These are phyloP conservation scores for Ophiostoma quercus DNA, from an alignment of 2,329 filamentous ascomycete species.

Conservation along the genomic window DNA sequence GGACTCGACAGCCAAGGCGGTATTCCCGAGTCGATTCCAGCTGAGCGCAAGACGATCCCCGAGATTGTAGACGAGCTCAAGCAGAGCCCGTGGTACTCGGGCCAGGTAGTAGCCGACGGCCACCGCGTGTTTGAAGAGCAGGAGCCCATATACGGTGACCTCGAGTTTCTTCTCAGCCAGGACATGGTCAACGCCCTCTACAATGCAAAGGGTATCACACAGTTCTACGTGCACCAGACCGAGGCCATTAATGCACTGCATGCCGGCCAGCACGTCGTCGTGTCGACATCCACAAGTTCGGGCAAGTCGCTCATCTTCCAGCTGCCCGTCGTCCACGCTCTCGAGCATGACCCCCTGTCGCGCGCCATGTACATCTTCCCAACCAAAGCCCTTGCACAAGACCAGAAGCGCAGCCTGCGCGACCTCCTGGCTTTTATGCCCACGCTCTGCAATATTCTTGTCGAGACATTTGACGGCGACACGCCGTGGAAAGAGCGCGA, in stretches of 20 bases:
- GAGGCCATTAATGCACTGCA: constrained; percentile 87
- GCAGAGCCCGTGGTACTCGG: constrained; percentile 77
- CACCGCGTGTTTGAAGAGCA: constrained; percentile 88
- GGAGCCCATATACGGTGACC: constrained; percentile 71
- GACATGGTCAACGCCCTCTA: constrained; percentile 92
- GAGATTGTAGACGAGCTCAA: constrained; percentile 85
- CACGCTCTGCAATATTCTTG: constrained; percentile 65
- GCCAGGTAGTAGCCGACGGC: constrained; percentile 88
- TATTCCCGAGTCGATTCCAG: constrained; percentile 64
- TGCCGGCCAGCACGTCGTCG: constrained; percentile 78
- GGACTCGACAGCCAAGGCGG: constrained; percentile 30
- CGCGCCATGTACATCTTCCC: constrained; percentile 97
- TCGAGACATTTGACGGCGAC: constrained; percentile 95
- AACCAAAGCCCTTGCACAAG: constrained; percentile 92
- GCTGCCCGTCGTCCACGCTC: constrained; percentile 78
- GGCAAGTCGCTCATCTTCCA: constrained; percentile 99
- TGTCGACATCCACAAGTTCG: constrained; percentile 91
- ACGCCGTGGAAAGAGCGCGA: constrained; percentile 77
- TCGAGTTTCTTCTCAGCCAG: constrained; percentile 83
- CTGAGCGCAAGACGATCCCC: constrained; percentile 70
- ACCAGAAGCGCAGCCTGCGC: constrained; percentile 82
- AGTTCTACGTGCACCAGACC: constrained; percentile 85
- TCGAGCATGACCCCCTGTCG: constrained; percentile 71
- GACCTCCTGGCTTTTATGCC: constrained; percentile 79
- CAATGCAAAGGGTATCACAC: constrained; percentile 80